phyloP scores from a whole-genome alignment of 495 filamentous ascomycete species.

The Daldinia grandis region DNA sequence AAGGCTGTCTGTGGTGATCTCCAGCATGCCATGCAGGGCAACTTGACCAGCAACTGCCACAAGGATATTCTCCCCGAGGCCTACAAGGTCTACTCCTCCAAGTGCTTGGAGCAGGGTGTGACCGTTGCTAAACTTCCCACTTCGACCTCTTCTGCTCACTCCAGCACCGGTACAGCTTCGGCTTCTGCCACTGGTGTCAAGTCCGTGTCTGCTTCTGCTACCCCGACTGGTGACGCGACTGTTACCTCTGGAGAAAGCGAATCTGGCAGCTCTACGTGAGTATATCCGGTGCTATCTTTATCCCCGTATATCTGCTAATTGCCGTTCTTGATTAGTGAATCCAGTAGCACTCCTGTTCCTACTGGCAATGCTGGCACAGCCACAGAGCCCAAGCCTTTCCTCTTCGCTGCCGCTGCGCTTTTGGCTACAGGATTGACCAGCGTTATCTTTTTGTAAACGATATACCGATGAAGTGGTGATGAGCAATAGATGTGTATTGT shows the following conservation, averaged over 20 bases:
- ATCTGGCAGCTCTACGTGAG: constrained; percentile 34
- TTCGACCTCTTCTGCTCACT: constrained; percentile 27
- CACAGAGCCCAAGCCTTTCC: constrained; percentile 33
- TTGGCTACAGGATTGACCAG: constrained; percentile 39
- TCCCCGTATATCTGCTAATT: constrained; percentile 11
- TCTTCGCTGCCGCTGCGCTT: constrained; percentile 37
- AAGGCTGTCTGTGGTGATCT: constrained; percentile 46
- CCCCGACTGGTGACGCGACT: constrained; percentile 16
- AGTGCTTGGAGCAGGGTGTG: constrained; percentile 44
- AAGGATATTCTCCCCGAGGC: constrained; percentile 37
- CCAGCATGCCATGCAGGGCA: constrained; percentile 41
- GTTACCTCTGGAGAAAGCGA: constrained; percentile 9
- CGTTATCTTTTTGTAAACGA: constrained; percentile 36
- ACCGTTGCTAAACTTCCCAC: constrained; percentile 43
- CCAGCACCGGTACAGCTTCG: constrained; percentile 23
- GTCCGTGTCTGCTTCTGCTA: constrained; percentile 22
- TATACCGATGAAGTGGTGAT: not conserved
- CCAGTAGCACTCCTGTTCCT: constrained; percentile 16
- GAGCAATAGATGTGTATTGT: constrained; percentile 3
- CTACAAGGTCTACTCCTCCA: constrained; percentile 44
- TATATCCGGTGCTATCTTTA: not conserved
- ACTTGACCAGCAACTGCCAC: constrained; percentile 46
- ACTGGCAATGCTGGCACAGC: constrained; percentile 28
- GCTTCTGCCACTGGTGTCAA: constrained; percentile 20
- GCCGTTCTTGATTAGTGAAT: constrained; percentile 4